Base-by-base conservation (phyloP, 2,329 filamentous ascomycete genomes). In the Exophiala sideris region DNA sequence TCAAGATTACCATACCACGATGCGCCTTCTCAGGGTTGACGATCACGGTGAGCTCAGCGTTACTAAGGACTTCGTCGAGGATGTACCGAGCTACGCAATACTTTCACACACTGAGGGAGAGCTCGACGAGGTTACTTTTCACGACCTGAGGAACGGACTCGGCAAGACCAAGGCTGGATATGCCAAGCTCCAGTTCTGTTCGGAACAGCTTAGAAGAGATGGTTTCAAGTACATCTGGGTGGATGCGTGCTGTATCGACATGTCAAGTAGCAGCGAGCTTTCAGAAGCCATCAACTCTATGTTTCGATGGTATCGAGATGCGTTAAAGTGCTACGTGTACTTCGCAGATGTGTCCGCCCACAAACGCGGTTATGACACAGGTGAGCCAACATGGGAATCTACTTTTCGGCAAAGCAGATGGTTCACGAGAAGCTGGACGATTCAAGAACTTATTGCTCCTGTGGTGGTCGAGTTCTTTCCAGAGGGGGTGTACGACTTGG, bases 221-320 rank as follows among this genome's bases (percentile, higher is more conserved):
- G 63, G 61, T 5, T 42, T 68, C 4, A 55, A 55, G 6, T 65
- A 66, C 21, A 53, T 65, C 10, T 64, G 62, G 63, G 46, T 65
- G 8, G 63, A 65, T 42, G 62, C 57, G 1, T 65, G 62, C 39
- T 64, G 62, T 39, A 65, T 65, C 14, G 54, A 64, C 38, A 65
- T 62, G 48, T 32, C 48, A 1, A 56, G 57, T 8, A 56, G 48
- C 50, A 20, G 18, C 8, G 41, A 44, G 41, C 41, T 44, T n/a
- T 29, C 18, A 7, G 61, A 63, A 51, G 61, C 61, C 5, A 44
- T 63, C n/a, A 52, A 60, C n/a, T 48, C 54, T 14, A 44, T 32
- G 41, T 44, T 24, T 44, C 49, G 62, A 35, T 64, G 57, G 57
- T 64, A 64, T 42, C 33, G 52, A 4, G 57, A 56, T 29, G 58